Evolutionary conservation across 768 basidiomycete species (phyloP).

Genomic region (Ramaria rubella): DNA sequence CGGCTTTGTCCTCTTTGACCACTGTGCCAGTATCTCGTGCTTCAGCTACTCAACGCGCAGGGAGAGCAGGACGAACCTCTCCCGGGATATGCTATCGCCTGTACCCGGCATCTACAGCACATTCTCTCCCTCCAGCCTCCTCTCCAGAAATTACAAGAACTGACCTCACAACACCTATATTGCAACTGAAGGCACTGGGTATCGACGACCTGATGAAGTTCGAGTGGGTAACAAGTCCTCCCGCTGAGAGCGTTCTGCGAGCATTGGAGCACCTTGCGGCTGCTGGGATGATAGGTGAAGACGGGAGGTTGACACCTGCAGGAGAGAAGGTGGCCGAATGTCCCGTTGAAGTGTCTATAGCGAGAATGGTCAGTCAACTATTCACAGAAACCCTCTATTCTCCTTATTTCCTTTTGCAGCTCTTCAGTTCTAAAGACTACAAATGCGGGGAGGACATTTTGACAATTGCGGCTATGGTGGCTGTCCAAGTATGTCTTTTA

Average conservation of each 20-base stretch:
- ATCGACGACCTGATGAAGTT: constrained; percentile 95
- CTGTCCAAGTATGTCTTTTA: constrained; percentile 59
- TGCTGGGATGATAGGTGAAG: constrained; percentile 78
- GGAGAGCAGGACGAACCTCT: constrained; percentile 90
- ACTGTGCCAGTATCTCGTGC: constrained; percentile 81
- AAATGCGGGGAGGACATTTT: constrained; percentile 93
- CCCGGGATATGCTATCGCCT: constrained; percentile 90
- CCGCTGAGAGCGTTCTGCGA: constrained; percentile 75
- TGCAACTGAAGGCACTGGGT: constrained; percentile 92
- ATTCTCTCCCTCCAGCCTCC: constrained; percentile 59
- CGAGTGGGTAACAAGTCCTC: constrained; percentile 89
- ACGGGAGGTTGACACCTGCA: constrained; percentile 66
- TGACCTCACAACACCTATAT: constrained; percentile 84
- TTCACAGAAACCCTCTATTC: not conserved
- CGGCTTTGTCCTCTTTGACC: constrained; percentile 75
- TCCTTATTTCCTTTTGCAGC: constrained; percentile 34
- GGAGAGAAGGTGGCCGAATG: constrained; percentile 90
- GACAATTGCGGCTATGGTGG: constrained; percentile 93
- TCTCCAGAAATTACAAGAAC: constrained; percentile 87
- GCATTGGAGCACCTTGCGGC: constrained; percentile 79
- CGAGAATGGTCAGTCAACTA: constrained; percentile 70
- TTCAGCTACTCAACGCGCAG: constrained; percentile 88
- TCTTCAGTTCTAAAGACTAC: constrained; percentile 80
- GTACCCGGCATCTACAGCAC: constrained; percentile 61
- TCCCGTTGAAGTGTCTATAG: constrained; percentile 87